These are phyloP conservation scores for Pestalotiopsis sp. DNA, from an alignment of 2,329 filamentous ascomycete genomes.

Conservation along the genomic window DNA sequence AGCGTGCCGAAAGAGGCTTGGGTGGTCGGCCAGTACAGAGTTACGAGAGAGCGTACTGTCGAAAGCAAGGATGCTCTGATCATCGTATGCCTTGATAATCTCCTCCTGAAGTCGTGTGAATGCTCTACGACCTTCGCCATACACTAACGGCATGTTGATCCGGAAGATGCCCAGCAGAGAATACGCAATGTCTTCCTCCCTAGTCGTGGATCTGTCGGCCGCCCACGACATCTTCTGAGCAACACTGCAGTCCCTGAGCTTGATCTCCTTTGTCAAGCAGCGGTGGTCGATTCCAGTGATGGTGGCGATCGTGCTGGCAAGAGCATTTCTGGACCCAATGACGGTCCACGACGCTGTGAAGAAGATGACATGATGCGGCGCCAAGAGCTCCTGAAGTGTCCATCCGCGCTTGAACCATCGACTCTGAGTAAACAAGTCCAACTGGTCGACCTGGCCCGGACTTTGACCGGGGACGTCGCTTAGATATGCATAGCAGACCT, in stretches of 20 bases:
- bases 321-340: conserved; percentile 14
- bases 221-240: conserved; percentile 28
- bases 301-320: conserved; percentile 15
- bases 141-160: conserved; percentile 17
- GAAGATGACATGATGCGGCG: conserved; percentile 29
- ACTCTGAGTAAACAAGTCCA: not conserved
- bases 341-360: conserved; percentile 20
- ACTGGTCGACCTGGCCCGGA: not conserved
- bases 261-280: conserved; percentile 18
- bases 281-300: conserved; percentile 9
- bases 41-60: not conserved
- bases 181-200: conserved; percentile 25
- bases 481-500: conserved; percentile 11
- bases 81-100: conserved; percentile 12
- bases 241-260: conserved; percentile 16
- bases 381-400: conserved; percentile 11
- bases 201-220: conserved; percentile 19
- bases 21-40: not conserved
- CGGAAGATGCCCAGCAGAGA: conserved; percentile 22
- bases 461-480: not conserved
- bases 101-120: conserved; percentile 18
- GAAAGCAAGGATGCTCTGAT: conserved; percentile 5
- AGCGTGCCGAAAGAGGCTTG: not conserved
- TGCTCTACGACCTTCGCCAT: conserved; percentile 18
- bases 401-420: conserved; percentile 7